phyloP scores from a whole-genome alignment of 2,329 filamentous ascomycete genomes.

The Phyllosticta ampelicida region DNA sequence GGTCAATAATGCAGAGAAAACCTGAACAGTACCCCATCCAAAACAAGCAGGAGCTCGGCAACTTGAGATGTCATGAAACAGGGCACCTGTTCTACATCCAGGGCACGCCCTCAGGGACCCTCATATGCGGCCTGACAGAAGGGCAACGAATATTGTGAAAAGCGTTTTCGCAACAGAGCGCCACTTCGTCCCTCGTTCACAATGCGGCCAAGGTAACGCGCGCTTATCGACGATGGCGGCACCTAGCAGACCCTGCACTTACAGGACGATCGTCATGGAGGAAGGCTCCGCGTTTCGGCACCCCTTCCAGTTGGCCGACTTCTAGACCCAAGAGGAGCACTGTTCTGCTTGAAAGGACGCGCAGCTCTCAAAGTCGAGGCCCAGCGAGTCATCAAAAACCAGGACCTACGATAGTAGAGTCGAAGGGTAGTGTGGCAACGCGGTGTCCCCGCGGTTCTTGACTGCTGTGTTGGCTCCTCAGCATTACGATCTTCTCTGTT shows the following conservation, averaged over 20 bases:
- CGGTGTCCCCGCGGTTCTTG: neutral
- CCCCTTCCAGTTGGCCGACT: neutral
- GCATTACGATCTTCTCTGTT: neutral
- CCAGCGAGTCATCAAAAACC: neutral
- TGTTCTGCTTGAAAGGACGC: neutral
- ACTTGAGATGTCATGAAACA: neutral
- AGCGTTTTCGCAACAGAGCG: neutral
- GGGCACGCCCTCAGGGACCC: neutral
- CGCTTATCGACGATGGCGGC: neutral
- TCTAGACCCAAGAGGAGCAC: neutral
- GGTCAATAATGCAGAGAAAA: neutral
- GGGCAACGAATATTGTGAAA: neutral
- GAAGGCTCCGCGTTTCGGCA: neutral
- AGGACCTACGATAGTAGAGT: neutral
- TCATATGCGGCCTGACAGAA: neutral
- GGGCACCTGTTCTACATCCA: neutral
- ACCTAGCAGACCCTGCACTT: neutral
- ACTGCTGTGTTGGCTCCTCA: neutral
- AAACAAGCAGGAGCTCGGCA: neutral
- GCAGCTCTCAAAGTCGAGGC: neutral
- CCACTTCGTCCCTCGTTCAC: neutral
- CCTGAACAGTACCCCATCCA: neutral
- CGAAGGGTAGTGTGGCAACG: neutral
- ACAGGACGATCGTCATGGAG: neutral
- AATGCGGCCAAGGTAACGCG: neutral